These are phyloP conservation scores for Colletotrichum truncatum DNA, from an alignment of 2,329 filamentous ascomycete genomes.

Conservation along the genomic window DNA sequence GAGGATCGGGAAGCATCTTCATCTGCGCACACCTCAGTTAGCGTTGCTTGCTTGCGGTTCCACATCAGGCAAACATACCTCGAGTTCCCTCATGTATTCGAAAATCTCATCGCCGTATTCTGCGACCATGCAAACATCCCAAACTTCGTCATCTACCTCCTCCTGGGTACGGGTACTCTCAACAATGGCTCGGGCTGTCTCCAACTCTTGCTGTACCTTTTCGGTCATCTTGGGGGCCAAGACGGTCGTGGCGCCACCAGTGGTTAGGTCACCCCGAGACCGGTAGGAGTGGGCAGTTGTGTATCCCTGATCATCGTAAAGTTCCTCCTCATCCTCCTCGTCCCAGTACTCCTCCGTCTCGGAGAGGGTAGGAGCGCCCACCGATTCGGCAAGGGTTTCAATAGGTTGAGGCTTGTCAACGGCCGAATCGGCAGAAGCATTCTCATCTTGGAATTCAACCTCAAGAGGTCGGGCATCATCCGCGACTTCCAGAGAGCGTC, in stretches of 20 bases:
- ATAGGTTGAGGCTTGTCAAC: background rate
- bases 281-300: slow-evolving; percentile 80
- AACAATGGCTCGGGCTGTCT: slow-evolving; percentile 70
- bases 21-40: slow-evolving; percentile 56
- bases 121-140: slow-evolving; percentile 97
- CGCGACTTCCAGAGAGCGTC: slow-evolving; percentile 12
- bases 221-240: slow-evolving; percentile 78
- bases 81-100: slow-evolving; percentile 86
- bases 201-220: slow-evolving; percentile 77
- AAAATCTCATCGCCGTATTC: slow-evolving; percentile 98
- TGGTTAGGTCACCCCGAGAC: slow-evolving; percentile 74
- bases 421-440: background rate
- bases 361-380: slow-evolving; percentile 33
- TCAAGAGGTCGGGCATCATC: slow-evolving; percentile 1
- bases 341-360: slow-evolving; percentile 78
- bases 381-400: slow-evolving; percentile 16
- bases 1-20: slow-evolving; percentile 84
- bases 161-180: slow-evolving; percentile 72
- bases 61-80: slow-evolving; percentile 65
- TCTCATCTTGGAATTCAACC: slow-evolving; percentile 1
- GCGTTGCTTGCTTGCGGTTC: background rate
- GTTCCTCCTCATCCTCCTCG: slow-evolving; percentile 74
- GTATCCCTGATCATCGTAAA: slow-evolving; percentile 74
- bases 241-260: slow-evolving; percentile 62
- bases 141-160: slow-evolving; percentile 87